Base-by-base conservation (phyloP, 139 green algal species). In the Auxenochlorella protothecoides region DNA sequence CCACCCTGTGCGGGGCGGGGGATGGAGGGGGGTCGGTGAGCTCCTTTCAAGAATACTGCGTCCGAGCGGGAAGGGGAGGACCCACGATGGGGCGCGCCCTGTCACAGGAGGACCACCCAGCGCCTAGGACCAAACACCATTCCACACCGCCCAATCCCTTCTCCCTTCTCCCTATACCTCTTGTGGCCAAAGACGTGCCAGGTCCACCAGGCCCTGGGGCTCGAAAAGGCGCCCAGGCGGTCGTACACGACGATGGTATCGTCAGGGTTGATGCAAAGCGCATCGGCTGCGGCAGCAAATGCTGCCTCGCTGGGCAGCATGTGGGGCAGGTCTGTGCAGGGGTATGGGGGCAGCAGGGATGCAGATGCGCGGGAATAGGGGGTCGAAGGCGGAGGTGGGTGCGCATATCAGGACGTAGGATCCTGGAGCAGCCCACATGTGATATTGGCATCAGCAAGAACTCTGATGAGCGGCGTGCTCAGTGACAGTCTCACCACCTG, bases 211-310 rank as follows among this genome's bases (percentile, higher is more conserved):
- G 76, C 88, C 4, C 94, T 78, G 0, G 94, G 86, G 1, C 89
- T 83, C 57, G 80, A 90, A 82, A 97, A 98, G 44, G 95, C 80
- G 65, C 93, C 93, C 55, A 80, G 57, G 53, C 88, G 72, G 81
- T 98, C 94, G 71, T 98, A 98, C 53, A 97, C 70, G 14, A 98
- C 89, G 55, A 98, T 78, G 2, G 69, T 63, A 62, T 84, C 82
- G 61, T 83, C 74, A 44, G 80, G 79, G 27, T 52, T 73, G 14
- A 98, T 86, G 64, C 86, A 86, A 51, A 98, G 79, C 2, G 86
- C 88, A 64, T 96, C 85, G 57, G 85, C 81, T 4, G 91, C 92
- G 5, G 89, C 91, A 2, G 83, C 85, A 85, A 99, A 97, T 3
- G 66, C 67, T 12, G 10, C 44, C 27, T 71, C 76, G 0, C 80